These are phyloP conservation scores for Grosmannia huntii DNA, from an alignment of 2,329 filamentous ascomycete species.

Conservation along the genomic window DNA sequence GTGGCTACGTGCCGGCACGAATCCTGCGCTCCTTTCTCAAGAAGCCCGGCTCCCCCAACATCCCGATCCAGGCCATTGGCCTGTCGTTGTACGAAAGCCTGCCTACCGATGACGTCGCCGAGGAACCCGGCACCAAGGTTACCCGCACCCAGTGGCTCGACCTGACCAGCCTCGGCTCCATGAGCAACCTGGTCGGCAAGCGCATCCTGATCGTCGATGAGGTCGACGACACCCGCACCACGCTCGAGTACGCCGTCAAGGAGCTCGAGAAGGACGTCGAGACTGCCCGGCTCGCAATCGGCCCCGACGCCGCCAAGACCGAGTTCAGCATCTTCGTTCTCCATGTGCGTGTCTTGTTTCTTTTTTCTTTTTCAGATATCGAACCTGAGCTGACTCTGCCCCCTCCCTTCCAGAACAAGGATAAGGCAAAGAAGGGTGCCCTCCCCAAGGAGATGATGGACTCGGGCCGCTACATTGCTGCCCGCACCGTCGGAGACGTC, in stretches of 20 bases:
- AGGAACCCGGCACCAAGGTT: constrained; percentile 81
- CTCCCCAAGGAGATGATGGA: constrained; percentile 68
- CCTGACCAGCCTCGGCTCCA: constrained; percentile 65
- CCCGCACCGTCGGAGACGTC: constrained; percentile 77
- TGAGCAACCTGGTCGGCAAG: constrained; percentile 83
- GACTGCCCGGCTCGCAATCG: constrained; percentile 59
- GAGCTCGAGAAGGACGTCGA: constrained; percentile 94
- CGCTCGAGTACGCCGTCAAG: constrained; percentile 83
- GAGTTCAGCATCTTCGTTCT: constrained; percentile 92
- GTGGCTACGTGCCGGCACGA: constrained; percentile 91
- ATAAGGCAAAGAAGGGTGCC: constrained; percentile 86
- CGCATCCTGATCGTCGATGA: constrained; percentile 87
- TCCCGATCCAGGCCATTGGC: constrained; percentile 97
- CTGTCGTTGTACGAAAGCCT: constrained; percentile 93
- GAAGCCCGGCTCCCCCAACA: constrained; percentile 74
- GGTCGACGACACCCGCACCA: constrained; percentile 91
- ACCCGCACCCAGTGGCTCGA: constrained; percentile 98
- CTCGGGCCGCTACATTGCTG: constrained; percentile 65
- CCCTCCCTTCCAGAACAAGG: constrained; percentile 60
- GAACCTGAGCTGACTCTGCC: constrained; percentile 8
- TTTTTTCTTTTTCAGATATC: neutral
- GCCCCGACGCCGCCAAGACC: constrained; percentile 53
- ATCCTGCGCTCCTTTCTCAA: constrained; percentile 98
- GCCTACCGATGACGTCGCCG: constrained; percentile 41
- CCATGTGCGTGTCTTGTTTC: constrained; percentile 44